phyloP scores from a whole-genome alignment of 1,284 basidiomycete genomes.

The Tylopilus sp. region DNA sequence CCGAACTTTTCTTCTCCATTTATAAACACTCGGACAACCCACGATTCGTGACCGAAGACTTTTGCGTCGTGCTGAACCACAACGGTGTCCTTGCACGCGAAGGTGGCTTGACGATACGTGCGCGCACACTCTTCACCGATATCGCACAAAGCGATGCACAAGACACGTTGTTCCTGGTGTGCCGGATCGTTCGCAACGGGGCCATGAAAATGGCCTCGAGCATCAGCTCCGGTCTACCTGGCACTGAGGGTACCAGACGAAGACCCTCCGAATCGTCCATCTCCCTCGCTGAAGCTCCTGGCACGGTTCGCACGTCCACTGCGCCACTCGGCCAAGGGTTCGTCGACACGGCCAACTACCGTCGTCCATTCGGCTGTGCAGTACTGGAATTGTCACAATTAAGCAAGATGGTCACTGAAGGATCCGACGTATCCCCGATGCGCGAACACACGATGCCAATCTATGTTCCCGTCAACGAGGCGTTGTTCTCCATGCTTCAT shows the following conservation, averaged over 20 bases:
- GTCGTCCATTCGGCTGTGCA: conserved; percentile 93
- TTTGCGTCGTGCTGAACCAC: conserved; percentile 87
- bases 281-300: conserved; percentile 33
- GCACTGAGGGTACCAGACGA: conserved; percentile 41
- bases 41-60: conserved; percentile 93
- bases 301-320: conserved; percentile 16
- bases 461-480: conserved; percentile 81
- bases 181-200: conserved; percentile 88
- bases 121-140: conserved; percentile 88
- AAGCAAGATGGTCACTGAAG: conserved; percentile 63
- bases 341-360: conserved; percentile 52
- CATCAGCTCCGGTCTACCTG: conserved; percentile 50
- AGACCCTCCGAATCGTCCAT: conserved; percentile 54
- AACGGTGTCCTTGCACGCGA: conserved; percentile 84
- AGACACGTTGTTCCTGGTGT: conserved; percentile 83
- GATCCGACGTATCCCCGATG: conserved; percentile 57
- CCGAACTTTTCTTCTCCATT: conserved; percentile 91
- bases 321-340: conserved; percentile 24
- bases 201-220: conserved; percentile 73
- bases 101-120: conserved; percentile 50
- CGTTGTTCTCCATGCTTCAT: conserved; percentile 88
- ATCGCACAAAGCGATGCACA: conserved; percentile 83
- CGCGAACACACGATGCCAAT: conserved; percentile 89
- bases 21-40: conserved; percentile 78
- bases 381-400: conserved; percentile 85